Conservation (phyloP, 2,329 filamentous ascomycete genomes). For the Colletotrichum tamarilloi region DNA sequence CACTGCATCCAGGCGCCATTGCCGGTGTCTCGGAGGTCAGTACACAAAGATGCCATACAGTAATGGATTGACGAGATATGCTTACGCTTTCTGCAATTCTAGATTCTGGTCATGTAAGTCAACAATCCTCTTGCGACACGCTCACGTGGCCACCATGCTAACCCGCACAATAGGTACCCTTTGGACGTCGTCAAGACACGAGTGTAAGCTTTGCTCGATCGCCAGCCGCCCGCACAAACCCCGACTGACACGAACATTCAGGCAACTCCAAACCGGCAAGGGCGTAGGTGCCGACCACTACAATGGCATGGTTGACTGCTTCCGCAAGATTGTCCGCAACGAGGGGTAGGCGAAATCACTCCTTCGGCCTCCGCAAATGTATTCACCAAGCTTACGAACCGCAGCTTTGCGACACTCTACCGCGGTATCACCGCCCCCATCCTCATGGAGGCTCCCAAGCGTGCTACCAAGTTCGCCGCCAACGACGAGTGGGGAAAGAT, state of each 20-base stretch:
- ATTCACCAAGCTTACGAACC: constrained; percentile 18
- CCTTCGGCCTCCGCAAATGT: background rate
- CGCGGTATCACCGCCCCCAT: constrained; percentile 96
- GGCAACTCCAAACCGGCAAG: constrained; percentile 85
- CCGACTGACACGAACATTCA: constrained; percentile 51
- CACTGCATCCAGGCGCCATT: constrained; percentile 75
- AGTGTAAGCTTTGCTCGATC: constrained; percentile 72
- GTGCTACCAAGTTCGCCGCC: constrained; percentile 98
- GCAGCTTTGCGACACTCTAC: constrained; percentile 88
- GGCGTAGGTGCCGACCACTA: constrained; percentile 83
- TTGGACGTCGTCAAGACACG: constrained; percentile 98
- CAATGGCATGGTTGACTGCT: constrained; percentile 98
- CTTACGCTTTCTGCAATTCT: constrained; percentile 40
- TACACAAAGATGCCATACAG: constrained; percentile 37
- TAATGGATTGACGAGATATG: constrained; percentile 36
- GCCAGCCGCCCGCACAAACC: constrained; percentile 35
- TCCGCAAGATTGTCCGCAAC: constrained; percentile 94
- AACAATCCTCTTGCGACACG: constrained; percentile 4
- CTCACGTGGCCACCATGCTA: constrained; percentile 36
- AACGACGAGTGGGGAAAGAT: constrained; percentile 98
- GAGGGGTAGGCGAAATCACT: constrained; percentile 76
- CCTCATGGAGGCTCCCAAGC: constrained; percentile 94
- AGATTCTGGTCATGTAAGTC: constrained; percentile 89
- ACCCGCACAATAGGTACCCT: constrained; percentile 80
- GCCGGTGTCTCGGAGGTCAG: constrained; percentile 97